These are phyloP conservation scores for Rusavskia elegans DNA, from an alignment of 495 filamentous ascomycete genomes.

Conservation along the genomic window DNA sequence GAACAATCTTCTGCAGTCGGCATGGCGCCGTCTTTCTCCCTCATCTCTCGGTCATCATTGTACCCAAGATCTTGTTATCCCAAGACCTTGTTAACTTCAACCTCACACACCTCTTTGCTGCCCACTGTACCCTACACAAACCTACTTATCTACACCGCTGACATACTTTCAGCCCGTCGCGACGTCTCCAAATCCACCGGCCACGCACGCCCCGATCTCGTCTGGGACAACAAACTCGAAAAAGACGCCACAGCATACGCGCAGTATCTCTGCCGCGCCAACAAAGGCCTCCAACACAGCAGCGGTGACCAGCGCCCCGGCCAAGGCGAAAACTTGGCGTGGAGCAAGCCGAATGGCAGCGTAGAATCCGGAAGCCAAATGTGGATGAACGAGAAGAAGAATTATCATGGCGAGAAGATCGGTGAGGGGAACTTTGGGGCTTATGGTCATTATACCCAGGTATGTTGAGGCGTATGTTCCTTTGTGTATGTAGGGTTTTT, in stretches of 20 bases:
- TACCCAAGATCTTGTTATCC: too few relatives aligned
- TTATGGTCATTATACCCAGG: slow-evolving; percentile 25
- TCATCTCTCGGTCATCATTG: too few relatives aligned
- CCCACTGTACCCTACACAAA: background rate
- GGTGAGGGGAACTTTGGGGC: slow-evolving; percentile 19
- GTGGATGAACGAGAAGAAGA: slow-evolving; percentile 20
- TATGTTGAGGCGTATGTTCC: too few relatives aligned
- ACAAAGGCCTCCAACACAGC: slow-evolving; percentile 19
- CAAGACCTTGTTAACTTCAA: too few relatives aligned
- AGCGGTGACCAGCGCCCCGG: slow-evolving; percentile 14
- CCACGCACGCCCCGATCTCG: slow-evolving; percentile 10
- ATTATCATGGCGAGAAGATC: slow-evolving; percentile 23
- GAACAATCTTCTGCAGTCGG: too few relatives aligned
- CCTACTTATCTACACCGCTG: too few relatives aligned
- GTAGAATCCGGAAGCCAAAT: slow-evolving; percentile 8
- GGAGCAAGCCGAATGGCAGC: slow-evolving; percentile 5
- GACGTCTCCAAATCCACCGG: background rate
- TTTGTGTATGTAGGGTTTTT: too few relatives aligned
- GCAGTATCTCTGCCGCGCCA: slow-evolving; percentile 15
- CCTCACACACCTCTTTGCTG: background rate
- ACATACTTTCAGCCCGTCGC: background rate
- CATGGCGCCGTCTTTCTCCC: too few relatives aligned
- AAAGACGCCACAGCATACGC: slow-evolving; percentile 18
- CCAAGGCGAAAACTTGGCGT: slow-evolving; percentile 26
- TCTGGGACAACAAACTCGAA: slow-evolving; percentile 21